Evolutionary conservation across 495 filamentous ascomycete genomes (phyloP).

Genomic region (Lasiosphaeria miniovina): DNA sequence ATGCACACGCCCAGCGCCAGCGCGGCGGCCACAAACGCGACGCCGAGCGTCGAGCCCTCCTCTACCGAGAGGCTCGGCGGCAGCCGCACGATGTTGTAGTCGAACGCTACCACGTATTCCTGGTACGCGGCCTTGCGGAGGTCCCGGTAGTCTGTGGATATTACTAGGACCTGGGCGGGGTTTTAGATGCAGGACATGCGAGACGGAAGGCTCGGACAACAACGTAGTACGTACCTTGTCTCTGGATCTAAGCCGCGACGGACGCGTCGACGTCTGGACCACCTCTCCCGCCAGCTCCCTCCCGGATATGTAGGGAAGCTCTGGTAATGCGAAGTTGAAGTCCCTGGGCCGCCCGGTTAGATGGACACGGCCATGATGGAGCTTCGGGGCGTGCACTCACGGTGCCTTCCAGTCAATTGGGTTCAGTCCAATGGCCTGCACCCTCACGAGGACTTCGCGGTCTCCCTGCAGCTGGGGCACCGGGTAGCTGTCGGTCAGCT

Average conservation of each 20-base stretch:
- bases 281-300: slow-evolving; percentile 61
- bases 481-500: slow-evolving; percentile 41
- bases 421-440: slow-evolving; percentile 62
- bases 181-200: slow-evolving; percentile 1
- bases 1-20: slow-evolving; percentile 59
- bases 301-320: slow-evolving; percentile 64
- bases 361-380: background rate
- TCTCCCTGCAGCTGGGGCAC: slow-evolving; percentile 40
- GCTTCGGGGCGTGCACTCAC: slow-evolving; percentile 37
- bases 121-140: slow-evolving; percentile 67
- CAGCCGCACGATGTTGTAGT: slow-evolving; percentile 61
- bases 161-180: slow-evolving; percentile 47
- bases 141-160: slow-evolving; percentile 70
- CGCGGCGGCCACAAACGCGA: slow-evolving; percentile 60
- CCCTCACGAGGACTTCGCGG: slow-evolving; percentile 55
- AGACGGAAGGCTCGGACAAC: background rate
- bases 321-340: slow-evolving; percentile 64
- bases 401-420: slow-evolving; percentile 73
- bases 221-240: slow-evolving; percentile 42
- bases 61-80: slow-evolving; percentile 46
- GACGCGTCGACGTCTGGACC: slow-evolving; percentile 40
- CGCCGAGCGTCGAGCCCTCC: slow-evolving; percentile 58
- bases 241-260: slow-evolving; percentile 48
- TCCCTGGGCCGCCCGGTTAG: slow-evolving; percentile 39
- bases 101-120: slow-evolving; percentile 61